These are phyloP conservation scores for Eucalyptus guilfoylei DNA, from an alignment of 345 rosid species.

Conservation along the genomic window DNA sequence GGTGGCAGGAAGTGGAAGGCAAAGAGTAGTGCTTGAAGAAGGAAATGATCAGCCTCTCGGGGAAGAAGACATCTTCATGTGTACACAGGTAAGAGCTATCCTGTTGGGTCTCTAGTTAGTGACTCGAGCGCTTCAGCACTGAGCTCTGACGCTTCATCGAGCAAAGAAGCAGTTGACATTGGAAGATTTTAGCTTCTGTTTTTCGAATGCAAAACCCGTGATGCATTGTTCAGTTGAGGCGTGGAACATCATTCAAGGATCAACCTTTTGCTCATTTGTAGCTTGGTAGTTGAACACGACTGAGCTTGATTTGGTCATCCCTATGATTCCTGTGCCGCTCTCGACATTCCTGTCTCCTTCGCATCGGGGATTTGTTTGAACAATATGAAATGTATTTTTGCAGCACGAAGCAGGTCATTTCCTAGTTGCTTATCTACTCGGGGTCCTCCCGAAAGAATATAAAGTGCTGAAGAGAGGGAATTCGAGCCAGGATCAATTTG, in stretches of 20 bases:
- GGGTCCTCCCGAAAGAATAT: conserved; percentile 49
- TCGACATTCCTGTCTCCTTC: background rate
- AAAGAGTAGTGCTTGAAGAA: background rate
- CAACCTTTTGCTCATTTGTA: background rate
- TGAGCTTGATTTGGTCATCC: background rate
- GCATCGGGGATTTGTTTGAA: background rate
- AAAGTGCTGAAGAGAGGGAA: conserved; percentile 19
- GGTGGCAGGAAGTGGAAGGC: background rate
- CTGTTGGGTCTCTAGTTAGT: background rate
- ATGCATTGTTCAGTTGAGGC: background rate
- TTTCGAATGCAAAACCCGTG: background rate
- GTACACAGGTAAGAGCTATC: conserved; percentile 5
- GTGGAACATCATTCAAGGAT: background rate
- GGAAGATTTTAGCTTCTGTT: background rate
- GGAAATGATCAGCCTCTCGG: background rate
- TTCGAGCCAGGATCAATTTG: background rate
- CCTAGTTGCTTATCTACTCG: conserved; percentile 46
- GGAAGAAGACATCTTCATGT: conserved; percentile 11
- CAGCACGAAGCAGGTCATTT: conserved; percentile 71
- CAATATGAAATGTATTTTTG: background rate
- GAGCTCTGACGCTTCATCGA: background rate
- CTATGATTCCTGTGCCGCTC: background rate
- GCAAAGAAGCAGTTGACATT: background rate
- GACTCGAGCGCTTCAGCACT: background rate
- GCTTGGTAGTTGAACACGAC: background rate